Evolutionary conservation across 2,329 filamentous ascomycete species (phyloP).

Genomic region (Tolypocladium amazonense): DNA sequence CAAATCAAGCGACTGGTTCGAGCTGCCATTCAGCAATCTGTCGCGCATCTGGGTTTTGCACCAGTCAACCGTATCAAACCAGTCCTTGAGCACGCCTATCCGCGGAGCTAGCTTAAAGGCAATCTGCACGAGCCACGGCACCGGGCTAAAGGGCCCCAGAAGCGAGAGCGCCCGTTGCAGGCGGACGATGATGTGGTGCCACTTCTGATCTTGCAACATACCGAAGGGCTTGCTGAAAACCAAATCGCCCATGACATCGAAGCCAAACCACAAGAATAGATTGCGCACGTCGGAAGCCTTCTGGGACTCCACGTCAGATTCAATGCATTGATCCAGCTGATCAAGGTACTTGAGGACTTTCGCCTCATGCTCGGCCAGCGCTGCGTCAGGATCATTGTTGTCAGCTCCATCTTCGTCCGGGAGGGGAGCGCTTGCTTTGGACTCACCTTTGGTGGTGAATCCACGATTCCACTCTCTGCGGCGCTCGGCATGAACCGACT

Average conservation of each 20-base stretch:
- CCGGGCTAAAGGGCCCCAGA: constrained; percentile 16
- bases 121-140: constrained; percentile 15
- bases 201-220: constrained; percentile 16
- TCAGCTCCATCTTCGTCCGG: not conserved
- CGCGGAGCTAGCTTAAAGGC: constrained; percentile 10
- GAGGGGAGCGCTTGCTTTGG: not conserved
- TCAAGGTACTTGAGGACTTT: not conserved
- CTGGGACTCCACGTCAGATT: not conserved
- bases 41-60: constrained; percentile 7
- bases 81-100: constrained; percentile 10
- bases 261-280: constrained; percentile 17
- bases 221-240: constrained; percentile 23
- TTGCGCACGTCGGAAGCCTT: constrained; percentile 13
- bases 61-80: constrained; percentile 12
- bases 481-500: not conserved
- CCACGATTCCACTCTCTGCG: not conserved
- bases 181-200: constrained; percentile 15
- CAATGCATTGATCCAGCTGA: not conserved
- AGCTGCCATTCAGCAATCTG: constrained; percentile 2
- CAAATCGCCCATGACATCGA: constrained; percentile 25
- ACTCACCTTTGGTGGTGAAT: not conserved
- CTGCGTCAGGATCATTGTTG: not conserved
- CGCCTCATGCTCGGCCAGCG: not conserved
- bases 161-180: constrained; percentile 15
- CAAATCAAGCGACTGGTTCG: constrained; percentile 1